Evolutionary conservation across 2,329 filamentous ascomycete genomes (phyloP).

Genomic region (Hypoxylon sp.): DNA sequence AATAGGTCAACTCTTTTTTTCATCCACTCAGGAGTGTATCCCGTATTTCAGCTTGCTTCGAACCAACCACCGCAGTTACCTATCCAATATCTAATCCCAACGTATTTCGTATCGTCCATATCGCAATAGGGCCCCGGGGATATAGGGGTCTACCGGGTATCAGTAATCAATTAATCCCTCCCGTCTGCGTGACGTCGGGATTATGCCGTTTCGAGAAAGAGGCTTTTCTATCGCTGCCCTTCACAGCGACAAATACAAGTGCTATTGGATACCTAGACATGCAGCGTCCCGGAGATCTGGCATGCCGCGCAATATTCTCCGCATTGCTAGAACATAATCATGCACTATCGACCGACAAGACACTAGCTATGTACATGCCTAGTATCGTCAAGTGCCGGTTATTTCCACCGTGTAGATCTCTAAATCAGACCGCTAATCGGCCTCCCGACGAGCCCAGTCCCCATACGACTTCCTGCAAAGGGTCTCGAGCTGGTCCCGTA

Average conservation of each 20-base stretch:
- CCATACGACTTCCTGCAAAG: not conserved
- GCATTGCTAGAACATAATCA: constrained; percentile 15
- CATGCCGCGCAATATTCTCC: constrained; percentile 37
- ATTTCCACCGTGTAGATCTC: not conserved
- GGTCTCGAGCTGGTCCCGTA: no score
- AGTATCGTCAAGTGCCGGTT: constrained; percentile 13
- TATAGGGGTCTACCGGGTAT: constrained; percentile 21
- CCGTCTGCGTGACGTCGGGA: constrained; percentile 19
- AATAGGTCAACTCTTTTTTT: not conserved
- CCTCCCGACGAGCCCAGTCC: no score
- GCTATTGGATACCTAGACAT: constrained; percentile 33
- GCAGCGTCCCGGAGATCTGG: constrained; percentile 35
- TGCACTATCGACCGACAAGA: not conserved
- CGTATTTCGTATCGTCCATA: not conserved
- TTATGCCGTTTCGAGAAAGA: constrained; percentile 30
- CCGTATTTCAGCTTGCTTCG: not conserved
- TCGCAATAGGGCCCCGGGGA: not conserved
- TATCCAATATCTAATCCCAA: not conserved
- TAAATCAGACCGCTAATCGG: no score
- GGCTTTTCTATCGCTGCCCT: constrained; percentile 33
- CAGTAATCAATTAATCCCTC: constrained; percentile 38
- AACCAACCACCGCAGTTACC: not conserved
- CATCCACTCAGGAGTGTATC: not conserved
- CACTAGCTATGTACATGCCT: not conserved
- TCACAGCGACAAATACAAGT: constrained; percentile 12